Evolutionary conservation across 495 filamentous ascomycete genomes (phyloP), one percentile per base, ranked within the genome.

Genomic region (Xylaria palmicola): DNA sequence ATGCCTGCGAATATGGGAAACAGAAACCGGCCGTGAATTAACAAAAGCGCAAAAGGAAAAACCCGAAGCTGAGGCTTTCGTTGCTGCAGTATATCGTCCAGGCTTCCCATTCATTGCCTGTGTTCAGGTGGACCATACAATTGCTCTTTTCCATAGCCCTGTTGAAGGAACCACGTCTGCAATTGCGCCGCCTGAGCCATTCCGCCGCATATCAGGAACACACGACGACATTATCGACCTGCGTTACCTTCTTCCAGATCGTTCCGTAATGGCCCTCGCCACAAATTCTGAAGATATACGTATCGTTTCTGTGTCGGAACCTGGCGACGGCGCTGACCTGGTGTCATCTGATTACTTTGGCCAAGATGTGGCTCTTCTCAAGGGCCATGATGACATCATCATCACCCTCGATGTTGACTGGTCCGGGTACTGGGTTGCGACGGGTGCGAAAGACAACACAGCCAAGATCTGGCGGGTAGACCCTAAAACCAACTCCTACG

Each of bases 221-320:
- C 92, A 98, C 72, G 94, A 98, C 69, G 94, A 98, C 70, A 92
- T 98, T 56, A 95, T 98, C 65, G 95, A 98, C 65, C 75, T 97
- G 22, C 88, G 86, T 24, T 96, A 92, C 68, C 82, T 97, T 57
- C 86, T 92, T 1, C 84, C 85, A 10, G 86, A 93, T 56, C 84
- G 85, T 47, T 92, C 89, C 20, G 79, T 92, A 54, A 81, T 99
- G 65, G 94, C 94, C 26, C 78, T 99, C 17, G 92, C 93, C 8
- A 98, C 93, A 15, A 99, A 98, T 75, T 91, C 92, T 1, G 94
- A 98, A 77, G 91, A 92, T 48, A 85, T 99, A 34, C 86, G 93
- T 36, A 81, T 99, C 56, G 85, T 99, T 13, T 90, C 90, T 4
- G 74, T 75, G 1, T 74, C 70, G 19, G 68, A 75, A 30, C 62